Evolutionary conservation across 768 basidiomycete species (phyloP).

Genomic region (Macrolepiota fuliginosa): DNA sequence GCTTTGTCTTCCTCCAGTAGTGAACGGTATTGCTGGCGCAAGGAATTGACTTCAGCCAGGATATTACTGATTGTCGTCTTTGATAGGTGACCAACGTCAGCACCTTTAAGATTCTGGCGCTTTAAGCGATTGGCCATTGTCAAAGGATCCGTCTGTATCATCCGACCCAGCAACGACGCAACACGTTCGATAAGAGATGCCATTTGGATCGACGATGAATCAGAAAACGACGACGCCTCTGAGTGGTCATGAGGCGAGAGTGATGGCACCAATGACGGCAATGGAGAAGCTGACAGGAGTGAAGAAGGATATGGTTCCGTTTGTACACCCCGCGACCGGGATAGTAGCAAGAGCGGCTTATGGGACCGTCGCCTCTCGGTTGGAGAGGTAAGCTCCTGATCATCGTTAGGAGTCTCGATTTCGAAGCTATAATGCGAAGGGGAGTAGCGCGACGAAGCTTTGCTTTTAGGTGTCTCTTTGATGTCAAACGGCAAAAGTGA

Average conservation of each 20-base stretch:
- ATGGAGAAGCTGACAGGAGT: conserved; percentile 29
- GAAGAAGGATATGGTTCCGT: conserved; percentile 47
- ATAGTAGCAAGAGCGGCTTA: conserved; percentile 51
- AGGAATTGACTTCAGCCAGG: conserved; percentile 59
- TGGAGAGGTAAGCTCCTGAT: conserved; percentile 25
- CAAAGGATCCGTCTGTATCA: conserved; percentile 78
- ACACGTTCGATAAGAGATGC: conserved; percentile 63
- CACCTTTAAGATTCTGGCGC: conserved; percentile 82
- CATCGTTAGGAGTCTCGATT: conserved; percentile 36
- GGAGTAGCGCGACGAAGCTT: conserved; percentile 26
- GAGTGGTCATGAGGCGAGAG: conserved; percentile 58
- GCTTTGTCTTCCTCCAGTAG: conserved; percentile 75
- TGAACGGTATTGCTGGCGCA: conserved; percentile 73
- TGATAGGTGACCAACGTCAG: conserved; percentile 86
- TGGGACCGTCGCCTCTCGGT: conserved; percentile 35
- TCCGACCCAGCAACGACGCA: conserved; percentile 46
- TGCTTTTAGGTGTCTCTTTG: conserved; percentile 25
- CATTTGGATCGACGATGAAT: conserved; percentile 52
- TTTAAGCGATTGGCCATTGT: conserved; percentile 89
- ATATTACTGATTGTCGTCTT: conserved; percentile 77
- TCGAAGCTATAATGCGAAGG: conserved; percentile 41
- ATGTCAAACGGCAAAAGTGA: conserved; percentile 33
- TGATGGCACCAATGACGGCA: conserved; percentile 36
- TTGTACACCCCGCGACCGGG: conserved; percentile 65
- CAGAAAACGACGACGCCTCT: conserved; percentile 70